Evolutionary conservation across 768 basidiomycete species (phyloP), one percentile per base, ranked within the genome.

Genomic region (Phaeotremella fagi): DNA sequence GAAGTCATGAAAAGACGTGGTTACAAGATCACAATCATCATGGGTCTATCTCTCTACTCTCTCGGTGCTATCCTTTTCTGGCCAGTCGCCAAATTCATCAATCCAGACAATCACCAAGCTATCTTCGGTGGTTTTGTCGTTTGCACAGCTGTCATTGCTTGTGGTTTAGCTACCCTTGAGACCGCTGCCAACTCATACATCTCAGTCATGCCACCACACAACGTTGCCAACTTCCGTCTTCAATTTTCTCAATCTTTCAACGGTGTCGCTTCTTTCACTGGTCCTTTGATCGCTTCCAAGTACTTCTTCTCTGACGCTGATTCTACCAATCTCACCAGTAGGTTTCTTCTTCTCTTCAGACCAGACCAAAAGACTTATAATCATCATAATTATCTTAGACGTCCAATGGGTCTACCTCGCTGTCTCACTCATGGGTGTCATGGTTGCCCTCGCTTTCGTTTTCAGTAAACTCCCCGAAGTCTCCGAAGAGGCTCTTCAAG

Each of bases 171-270:
- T 50, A 68, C 59, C 12, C 62, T 70, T 45, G 71, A 70, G 52
- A 84, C 85, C 16, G 82, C 85, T 0, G 86, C 86, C 37, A 88
- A 88, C 74, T 85, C 85, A n/a, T 86, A 87, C 73, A 84, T 87
- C 57, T 74, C 85, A 3, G 64, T 65, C 58, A 66, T 73, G 72
- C 64, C 66, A 3, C 71, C 81, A 2, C 83, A 82, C 24, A 82
- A 82, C 62, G 83, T 83, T 69, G 85, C 85, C 44, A 84, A 85
- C 14, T 82, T 84, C 63, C 80, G 86, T 25, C 78, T 88, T 47
- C 87, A 86, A 70, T 85, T 87, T 71, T 85, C 84, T 55, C 87
- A 88, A 75, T 84, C 84, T 3, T 86, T 85, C 77, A 85, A 86
- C 64, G 86, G 85, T 22, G 77, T 88, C 37, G 85, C 86, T 0